Percentiles rank a stretch among this genome's conserved stretches.
Conservation (phyloP, 2,329 filamentous ascomycete species). For the Neopestalotiopsis clavispora region DNA sequence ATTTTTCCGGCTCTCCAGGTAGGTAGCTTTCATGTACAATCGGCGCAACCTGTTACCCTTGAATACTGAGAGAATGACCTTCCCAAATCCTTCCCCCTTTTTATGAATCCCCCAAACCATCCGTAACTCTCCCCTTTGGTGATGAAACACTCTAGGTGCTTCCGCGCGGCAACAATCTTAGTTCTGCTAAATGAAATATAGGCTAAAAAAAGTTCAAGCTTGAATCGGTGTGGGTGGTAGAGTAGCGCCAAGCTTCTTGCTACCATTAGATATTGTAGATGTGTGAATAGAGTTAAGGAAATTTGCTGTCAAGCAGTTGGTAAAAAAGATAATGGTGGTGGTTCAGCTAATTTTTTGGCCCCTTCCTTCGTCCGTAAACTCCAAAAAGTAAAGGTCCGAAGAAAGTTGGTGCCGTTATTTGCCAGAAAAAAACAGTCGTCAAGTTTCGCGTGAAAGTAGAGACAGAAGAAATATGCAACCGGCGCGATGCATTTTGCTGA, state of each 20-base stretch:
- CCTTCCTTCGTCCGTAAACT: background rate
- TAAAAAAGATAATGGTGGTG: background rate
- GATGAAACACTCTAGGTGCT: background rate
- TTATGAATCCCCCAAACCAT: background rate
- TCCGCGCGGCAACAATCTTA: background rate
- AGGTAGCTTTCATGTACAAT: background rate
- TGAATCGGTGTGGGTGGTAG: background rate
- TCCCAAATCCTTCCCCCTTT: background rate
- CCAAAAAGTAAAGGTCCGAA: background rate
- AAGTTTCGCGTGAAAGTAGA: background rate
- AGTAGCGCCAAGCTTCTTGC: background rate
- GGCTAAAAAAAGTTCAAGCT: background rate
- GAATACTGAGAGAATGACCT: background rate
- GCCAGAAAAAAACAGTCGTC: background rate
- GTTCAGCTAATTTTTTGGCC: background rate
- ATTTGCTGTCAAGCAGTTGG: slow-evolving; percentile 12
- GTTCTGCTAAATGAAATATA: background rate
- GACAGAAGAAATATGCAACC: slow-evolving; percentile 11
- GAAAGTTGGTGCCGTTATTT: background rate
- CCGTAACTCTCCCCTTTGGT: background rate
- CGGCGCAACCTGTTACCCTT: background rate
- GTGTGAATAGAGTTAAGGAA: background rate
- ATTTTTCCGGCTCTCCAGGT: background rate
- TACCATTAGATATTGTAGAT: slow-evolving; percentile 3
- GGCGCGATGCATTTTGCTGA: slow-evolving; percentile 14